A percentile compares a stretch with the other conserved stretches of the same genome.
These are phyloP conservation scores for Ustilago hordei DNA, from an alignment of 1,284 basidiomycete species.

Conservation along the genomic window DNA sequence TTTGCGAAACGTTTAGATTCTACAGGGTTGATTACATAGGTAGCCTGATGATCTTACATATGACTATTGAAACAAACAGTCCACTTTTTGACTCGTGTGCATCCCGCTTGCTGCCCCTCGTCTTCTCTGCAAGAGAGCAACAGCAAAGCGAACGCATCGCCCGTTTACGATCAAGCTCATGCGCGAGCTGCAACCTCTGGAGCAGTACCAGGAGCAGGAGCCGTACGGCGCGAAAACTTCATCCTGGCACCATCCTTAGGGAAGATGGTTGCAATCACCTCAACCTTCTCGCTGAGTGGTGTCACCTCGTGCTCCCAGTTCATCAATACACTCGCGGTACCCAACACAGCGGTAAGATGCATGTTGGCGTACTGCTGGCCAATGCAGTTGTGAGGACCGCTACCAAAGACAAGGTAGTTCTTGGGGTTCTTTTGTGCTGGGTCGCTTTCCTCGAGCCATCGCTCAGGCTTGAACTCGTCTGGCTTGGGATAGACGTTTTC, in stretches of 20 bases:
- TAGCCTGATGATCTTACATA: slow-evolving; percentile 1
- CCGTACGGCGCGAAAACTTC: slow-evolving; percentile 74
- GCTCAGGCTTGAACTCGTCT: slow-evolving; percentile 84
- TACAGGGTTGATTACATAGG: slow-evolving; percentile 3
- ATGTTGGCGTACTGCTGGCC: slow-evolving; percentile 91
- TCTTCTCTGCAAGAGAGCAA: neutral
- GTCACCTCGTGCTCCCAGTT: slow-evolving; percentile 91
- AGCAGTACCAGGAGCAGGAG: slow-evolving; percentile 52
- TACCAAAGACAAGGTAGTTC: slow-evolving; percentile 96
- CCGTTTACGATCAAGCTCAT: slow-evolving; percentile 1
- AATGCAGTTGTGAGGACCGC: slow-evolving; percentile 85
- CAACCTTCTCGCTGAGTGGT: slow-evolving; percentile 80
- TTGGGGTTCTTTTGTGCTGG: slow-evolving; percentile 88
- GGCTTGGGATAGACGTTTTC: slow-evolving; percentile 87
- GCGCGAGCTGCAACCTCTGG: slow-evolving; percentile 63
- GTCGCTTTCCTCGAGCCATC: slow-evolving; percentile 90
- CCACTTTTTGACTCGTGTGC: neutral
- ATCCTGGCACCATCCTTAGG: slow-evolving; percentile 90
- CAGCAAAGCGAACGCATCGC: neutral
- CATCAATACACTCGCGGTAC: slow-evolving; percentile 83
- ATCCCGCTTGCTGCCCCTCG: neutral
- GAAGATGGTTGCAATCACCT: slow-evolving; percentile 76
- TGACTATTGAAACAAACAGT: neutral
- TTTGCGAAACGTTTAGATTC: neutral
- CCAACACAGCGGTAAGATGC: slow-evolving; percentile 89